Base-by-base conservation (phyloP, 1,284 basidiomycete species). In the Phlebopus sp. region DNA sequence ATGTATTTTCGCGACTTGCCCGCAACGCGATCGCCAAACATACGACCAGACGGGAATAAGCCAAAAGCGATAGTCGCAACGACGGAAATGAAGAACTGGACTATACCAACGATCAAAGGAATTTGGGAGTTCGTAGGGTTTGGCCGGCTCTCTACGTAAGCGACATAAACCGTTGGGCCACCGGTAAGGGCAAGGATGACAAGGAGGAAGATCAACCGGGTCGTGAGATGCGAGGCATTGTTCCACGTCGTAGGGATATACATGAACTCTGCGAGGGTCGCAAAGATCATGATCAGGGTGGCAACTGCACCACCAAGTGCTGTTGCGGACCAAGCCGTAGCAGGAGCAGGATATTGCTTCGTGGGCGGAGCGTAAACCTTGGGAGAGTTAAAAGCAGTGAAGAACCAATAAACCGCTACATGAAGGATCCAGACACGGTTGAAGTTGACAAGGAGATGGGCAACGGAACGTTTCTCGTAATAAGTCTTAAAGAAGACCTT, bases 211-310 rank as follows among this genome's bases (percentile, higher is more conserved):
- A 92, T 68, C 47, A 96, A 77, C 34, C 94, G 86, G 30, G 91
- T 90, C 5, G 90, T 90, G 35, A 97, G 79, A 69, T 97, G 94
- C 3, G 91, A 92, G 15, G 93, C 92, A 66, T 97, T 97, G 70
- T 96, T 92, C 94, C 94, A 97, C 14, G 90, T 95, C 2, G 93
- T 95, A n/a, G 94, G 94, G 55, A 96, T 94, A 73, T 95, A 95
- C 50, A 86, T 82, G 66, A 94, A 96, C 69, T 97, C 94, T 57
- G 90, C 90, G 23, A 95, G 68, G 13, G 94, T 97, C 25, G 94
- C 94, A 44, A 78, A 67, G 54, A 96, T 86, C 92, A 95, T 95
- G 74, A 97, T 95, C 45, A 82, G 48, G 9, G 92, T 91, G 4
- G 93, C 83, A 47, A 97, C 92, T 10, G 86, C 90, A 49, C 94